Base-by-base conservation (phyloP, 78 protist species). In the Bodo saltans region DNA sequence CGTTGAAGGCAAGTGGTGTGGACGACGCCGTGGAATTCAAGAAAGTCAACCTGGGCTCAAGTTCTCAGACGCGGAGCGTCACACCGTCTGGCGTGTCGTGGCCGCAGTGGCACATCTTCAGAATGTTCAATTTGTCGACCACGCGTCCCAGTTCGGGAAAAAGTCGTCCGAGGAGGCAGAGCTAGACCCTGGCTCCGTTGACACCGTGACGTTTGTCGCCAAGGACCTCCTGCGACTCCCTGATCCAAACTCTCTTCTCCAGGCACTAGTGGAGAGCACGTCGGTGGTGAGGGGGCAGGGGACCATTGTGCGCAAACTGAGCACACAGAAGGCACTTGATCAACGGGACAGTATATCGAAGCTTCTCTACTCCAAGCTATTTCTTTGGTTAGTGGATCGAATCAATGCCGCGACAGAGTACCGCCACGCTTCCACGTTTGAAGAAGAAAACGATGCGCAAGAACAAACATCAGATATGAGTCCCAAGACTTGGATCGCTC, bases 301-400 rank as follows among this genome's bases (percentile, higher is more conserved):
- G 53, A 1, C 1, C n/a, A 42, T 71, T 3, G 73, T 47, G 33
- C 4, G 37, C 32, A 81, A 81, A 26, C 74, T 33, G 33, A 33
- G 73, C 35, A 12, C 1, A n/a, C 68, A 35, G 73, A 32, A 86
- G 70, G 88, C 93, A 33, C n/a, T 25, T 21, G 72, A 76, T 42
- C 52, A 27, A 12, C 91, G 94, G 68, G 97, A 92, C 85, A 90
- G 94, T 32, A 30, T 94, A 12, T 88, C 80, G 28, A 95, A 92
- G 83, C 72, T 90, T 29, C 30, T 92, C 47, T 96, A 94, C 88
- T 85, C 88, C 27, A 83, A 82, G 34, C 53, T 93, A 12, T 95
- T 95, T 68, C 85, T 88, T 68, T 88, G 82, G 89, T 42, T 96
- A 12, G 96, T 96, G 35, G 47, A 79, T 70, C 41, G 17, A 4